Conservation (phyloP, 2,329 filamentous ascomycete species). For the Beauveria medogensis region DNA sequence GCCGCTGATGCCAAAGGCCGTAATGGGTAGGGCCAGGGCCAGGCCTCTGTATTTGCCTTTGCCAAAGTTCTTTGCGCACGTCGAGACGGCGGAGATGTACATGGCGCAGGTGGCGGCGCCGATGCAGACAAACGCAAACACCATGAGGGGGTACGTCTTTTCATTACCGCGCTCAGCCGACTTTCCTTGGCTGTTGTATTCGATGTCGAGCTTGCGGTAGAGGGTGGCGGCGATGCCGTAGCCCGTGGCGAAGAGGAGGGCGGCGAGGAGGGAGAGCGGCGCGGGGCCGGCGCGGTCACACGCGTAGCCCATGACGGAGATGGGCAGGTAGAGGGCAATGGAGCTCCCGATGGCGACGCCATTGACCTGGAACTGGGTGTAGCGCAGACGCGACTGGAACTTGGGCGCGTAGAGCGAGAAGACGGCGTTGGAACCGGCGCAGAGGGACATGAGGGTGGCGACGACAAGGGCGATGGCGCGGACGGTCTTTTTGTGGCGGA, state of each 20-base stretch:
- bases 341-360: constrained; percentile 80
- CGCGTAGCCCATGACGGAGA: constrained; percentile 79
- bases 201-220: constrained; percentile 51
- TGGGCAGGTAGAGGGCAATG: constrained; percentile 84
- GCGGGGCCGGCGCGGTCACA: constrained; percentile 84
- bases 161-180: constrained; percentile 34
- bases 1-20: constrained; percentile 84
- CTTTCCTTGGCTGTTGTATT: constrained; percentile 27
- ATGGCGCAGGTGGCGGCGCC: constrained; percentile 79
- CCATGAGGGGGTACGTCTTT: constrained; percentile 75
- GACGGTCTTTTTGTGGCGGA: constrained; percentile 24
- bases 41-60: constrained; percentile 79
- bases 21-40: constrained; percentile 83
- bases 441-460: constrained; percentile 54
- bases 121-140: constrained; percentile 73
- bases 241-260: constrained; percentile 66
- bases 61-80: constrained; percentile 97
- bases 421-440: constrained; percentile 83
- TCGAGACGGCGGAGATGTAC: constrained; percentile 87
- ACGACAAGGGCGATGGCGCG: constrained; percentile 44
- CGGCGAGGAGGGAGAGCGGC: constrained; percentile 65
- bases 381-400: constrained; percentile 78
- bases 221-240: constrained; percentile 77
- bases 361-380: constrained; percentile 89
- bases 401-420: constrained; percentile 91